Evolutionary conservation across 1,139 yeast species (phyloP), one percentile per base, ranked within the genome.

Genomic region (Groenewaldozyma auringiensis): DNA sequence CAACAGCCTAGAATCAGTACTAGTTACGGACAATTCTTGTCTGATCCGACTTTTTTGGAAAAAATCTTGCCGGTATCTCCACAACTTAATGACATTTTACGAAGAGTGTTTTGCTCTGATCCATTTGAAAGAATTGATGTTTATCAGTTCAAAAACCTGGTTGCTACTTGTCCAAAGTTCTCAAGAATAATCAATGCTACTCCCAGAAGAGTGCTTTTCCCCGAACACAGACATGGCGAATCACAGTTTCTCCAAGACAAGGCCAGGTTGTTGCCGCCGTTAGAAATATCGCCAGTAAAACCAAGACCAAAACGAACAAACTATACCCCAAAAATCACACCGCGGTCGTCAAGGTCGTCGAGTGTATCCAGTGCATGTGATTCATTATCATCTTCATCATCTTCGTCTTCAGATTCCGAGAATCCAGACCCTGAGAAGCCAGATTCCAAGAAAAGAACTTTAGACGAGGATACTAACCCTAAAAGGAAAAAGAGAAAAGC

Each of bases 31-130:
- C 76, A 76, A 16, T 79, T 69, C 59, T 64, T 73, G 41, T 64
- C 68, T 27, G 75, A 79, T 55, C 71, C 74, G 11, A 76, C 48
- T 40, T 63, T 83, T 16, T 71, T 86, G 52, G 66, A 69, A 58
- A 75, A 74, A 53, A 84, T 86, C 35, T 67, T 84, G 50, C 88
- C 92, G 37, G 76, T 84, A 14, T 78, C 86, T 18, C 62, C 65
- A 14, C 82, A 81, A 50, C 71, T 86, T 49, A 81, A 75, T 60
- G 53, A 62, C 11, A 68, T 87, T 41, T 66, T 87, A 47, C 65
- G 70, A 27, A 63, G 65, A 35, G 76, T 86, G 33, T 74, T 87
- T 54, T 70, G 68, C 49, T 64, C 80, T 45, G 77, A 82, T 57
- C 94, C 95, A 13, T 71, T 70, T 56, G 75, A 75, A 40, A 74